phyloP scores from a whole-genome alignment of 306 rosid genomes.

The Herpetospermum pedunculosum region DNA sequence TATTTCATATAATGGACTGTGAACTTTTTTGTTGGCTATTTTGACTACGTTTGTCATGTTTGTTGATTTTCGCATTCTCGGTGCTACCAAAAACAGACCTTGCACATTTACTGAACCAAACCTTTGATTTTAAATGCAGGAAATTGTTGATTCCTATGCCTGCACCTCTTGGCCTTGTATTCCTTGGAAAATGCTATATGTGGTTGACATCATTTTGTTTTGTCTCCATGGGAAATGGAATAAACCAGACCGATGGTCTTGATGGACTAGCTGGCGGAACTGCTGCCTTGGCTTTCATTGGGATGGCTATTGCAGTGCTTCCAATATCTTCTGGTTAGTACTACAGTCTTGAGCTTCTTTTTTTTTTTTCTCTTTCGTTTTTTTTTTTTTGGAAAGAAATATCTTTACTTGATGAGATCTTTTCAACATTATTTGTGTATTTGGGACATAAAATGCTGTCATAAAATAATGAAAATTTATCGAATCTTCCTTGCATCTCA shows the following conservation, averaged over 20 bases:
- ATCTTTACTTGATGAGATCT: not conserved
- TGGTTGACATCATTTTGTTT: conserved; percentile 70
- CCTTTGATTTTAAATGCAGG: conserved; percentile 37
- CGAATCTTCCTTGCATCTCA: not conserved
- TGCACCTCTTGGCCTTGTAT: conserved; percentile 59
- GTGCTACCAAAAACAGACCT: not conserved
- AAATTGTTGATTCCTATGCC: conserved; percentile 82
- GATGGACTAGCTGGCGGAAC: conserved; percentile 94
- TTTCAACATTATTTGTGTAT: not conserved
- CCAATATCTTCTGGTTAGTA: conserved; percentile 88
- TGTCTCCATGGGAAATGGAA: conserved; percentile 84
- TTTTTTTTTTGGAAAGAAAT: not conserved
- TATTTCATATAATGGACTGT: not conserved
- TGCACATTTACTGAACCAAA: conserved; percentile 5
- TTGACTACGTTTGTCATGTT: not conserved
- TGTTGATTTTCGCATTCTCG: not conserved
- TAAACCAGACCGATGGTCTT: conserved; percentile 74
- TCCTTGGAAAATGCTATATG: conserved; percentile 61
- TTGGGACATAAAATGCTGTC: not conserved
- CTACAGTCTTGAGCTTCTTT: not conserved
- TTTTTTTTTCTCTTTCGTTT: not conserved
- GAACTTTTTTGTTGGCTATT: not conserved
- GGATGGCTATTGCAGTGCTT: conserved; percentile 94
- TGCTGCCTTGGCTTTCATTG: conserved; percentile 86
- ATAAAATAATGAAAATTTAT: not conserved